Evolutionary conservation across 352 stramenopile species (phyloP), one percentile per base, ranked within the genome.

Genomic region (Globisporangium cederbergense): DNA sequence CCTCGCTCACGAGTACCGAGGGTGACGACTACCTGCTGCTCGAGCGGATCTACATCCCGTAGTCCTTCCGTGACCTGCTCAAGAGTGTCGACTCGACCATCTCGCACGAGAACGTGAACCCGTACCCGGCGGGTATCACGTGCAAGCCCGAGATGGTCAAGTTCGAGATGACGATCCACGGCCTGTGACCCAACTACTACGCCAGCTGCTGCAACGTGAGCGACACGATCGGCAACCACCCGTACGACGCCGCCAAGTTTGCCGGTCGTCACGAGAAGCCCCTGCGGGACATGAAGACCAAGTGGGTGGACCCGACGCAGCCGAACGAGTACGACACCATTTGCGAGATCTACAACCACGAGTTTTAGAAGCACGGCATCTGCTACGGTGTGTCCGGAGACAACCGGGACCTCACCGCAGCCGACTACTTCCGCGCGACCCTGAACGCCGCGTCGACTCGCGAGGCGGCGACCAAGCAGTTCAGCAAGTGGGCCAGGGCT

Each of bases 21-120:
- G 10, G 88, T 77, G 60, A 85, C 60, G 85, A 91, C 73, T 91
- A 87, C 71, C 62, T 93, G 43, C 57, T 91, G 52, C 70, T 93
- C n/a, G 83, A 93, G 69, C 79, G 91, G 72, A 70, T 93, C 58
- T 93, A 81, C 62, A 73, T 88, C 62, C 84, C 84, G 70, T 82
- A 93, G 70, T 93, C 88, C 69, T 93, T 82, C 67, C 84, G 84
- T 32, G 82, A 93, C 66, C 65, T 93, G 49, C 77, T 91, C 50
- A 68, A 80, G 8, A 82, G 84, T 51, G 72, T 86, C 22, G 84
- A 93, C 73, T 81, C 72, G 65, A 93, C 84, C 42, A 80, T 91
- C 72, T 89, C 82, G 61, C 84, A 93, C 70, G 80, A 88, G 72
- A 90, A 90, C 64, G 81, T 93, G n/a, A 70, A 80, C 58, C 63